A percentile compares a stretch with the other conserved stretches of the same genome.
phyloP scores from a whole-genome alignment of 305 asterid genomes.

The Euphrasia arctica region DNA sequence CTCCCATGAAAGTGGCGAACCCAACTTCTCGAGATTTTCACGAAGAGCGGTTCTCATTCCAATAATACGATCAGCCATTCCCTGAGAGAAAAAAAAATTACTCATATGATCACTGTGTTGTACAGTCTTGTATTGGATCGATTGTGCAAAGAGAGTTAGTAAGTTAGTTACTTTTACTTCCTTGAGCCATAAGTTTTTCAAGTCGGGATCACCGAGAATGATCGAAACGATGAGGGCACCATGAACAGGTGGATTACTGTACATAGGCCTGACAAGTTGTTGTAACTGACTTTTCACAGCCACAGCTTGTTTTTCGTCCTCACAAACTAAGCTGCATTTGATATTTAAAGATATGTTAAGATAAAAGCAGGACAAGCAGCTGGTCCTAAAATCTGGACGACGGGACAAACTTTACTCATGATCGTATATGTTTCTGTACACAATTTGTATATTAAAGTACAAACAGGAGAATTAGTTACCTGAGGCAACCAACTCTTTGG shows the following conservation, averaged over 20 bases:
- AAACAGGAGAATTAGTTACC: slow-evolving; percentile 37
- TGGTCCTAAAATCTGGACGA: slow-evolving; percentile 6
- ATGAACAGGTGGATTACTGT: slow-evolving; percentile 97
- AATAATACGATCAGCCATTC: slow-evolving; percentile 97
- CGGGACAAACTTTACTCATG: not conserved
- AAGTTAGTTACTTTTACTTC: slow-evolving; percentile 73
- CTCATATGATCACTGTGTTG: slow-evolving; percentile 5
- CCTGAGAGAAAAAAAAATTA: slow-evolving; percentile 38
- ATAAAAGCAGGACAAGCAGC: not conserved
- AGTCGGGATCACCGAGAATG: slow-evolving; percentile 76
- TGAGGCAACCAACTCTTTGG: slow-evolving; percentile 96
- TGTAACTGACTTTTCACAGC: slow-evolving; percentile 97
- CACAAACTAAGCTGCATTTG: slow-evolving; percentile 77
- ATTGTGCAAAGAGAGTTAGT: slow-evolving; percentile 20
- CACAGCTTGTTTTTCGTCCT: slow-evolving; percentile 87
- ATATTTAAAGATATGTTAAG: slow-evolving; percentile 12
- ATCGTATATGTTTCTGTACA: not conserved
- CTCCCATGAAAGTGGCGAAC: slow-evolving; percentile 90
- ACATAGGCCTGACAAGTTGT: slow-evolving; percentile 98
- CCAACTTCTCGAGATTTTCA: slow-evolving; percentile 81
- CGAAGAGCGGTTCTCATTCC: slow-evolving; percentile 82
- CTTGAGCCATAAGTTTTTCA: slow-evolving; percentile 81
- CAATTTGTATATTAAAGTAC: too few relatives aligned
- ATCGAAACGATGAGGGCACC: slow-evolving; percentile 84
- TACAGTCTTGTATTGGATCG: not conserved